These are phyloP conservation scores for Acacia acuminata DNA, from an alignment of 306 rosid genomes.

Conservation along the genomic window DNA sequence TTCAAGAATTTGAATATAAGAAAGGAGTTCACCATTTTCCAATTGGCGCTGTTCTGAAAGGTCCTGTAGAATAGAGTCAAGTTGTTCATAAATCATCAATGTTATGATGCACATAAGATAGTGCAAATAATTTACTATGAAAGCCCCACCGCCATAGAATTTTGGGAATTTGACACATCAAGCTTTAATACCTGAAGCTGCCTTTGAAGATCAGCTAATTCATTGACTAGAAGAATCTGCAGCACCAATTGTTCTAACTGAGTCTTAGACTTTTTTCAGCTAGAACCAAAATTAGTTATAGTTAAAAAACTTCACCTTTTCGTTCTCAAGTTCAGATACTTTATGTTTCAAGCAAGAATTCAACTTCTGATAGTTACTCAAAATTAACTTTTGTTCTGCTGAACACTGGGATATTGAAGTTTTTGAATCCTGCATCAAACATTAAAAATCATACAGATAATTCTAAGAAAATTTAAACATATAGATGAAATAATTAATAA, in stretches of 20 bases:
- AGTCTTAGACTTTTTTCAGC: slow-evolving; percentile 30
- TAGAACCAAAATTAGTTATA: slow-evolving; percentile 9
- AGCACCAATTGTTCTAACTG: slow-evolving; percentile 31
- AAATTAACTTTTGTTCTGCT: slow-evolving; percentile 46
- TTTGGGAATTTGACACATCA: slow-evolving; percentile 54
- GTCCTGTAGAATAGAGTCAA: slow-evolving; percentile 45
- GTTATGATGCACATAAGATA: slow-evolving; percentile 12
- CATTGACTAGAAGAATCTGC: slow-evolving; percentile 60
- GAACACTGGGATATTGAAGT: slow-evolving; percentile 41
- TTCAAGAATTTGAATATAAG: slow-evolving; percentile 65
- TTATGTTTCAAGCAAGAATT: slow-evolving; percentile 55
- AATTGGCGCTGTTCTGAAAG: slow-evolving; percentile 51
- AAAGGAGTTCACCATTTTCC: slow-evolving; percentile 63
- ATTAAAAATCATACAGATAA: slow-evolving; percentile 16
- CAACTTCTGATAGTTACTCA: slow-evolving; percentile 51
- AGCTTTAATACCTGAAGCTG: slow-evolving; percentile 54
- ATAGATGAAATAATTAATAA: slow-evolving; percentile 23
- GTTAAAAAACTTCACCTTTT: slow-evolving; percentile 56
- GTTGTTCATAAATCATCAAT: neutral
- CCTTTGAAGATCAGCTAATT: slow-evolving; percentile 63
- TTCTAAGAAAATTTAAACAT: neutral
- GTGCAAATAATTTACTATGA: slow-evolving; percentile 20
- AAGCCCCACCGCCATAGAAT: slow-evolving; percentile 53
- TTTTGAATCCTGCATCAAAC: slow-evolving; percentile 65
- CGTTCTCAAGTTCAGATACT: slow-evolving; percentile 62